Base-by-base conservation (phyloP, 345 rosid species). In the Chamaenerion angustifolium region DNA sequence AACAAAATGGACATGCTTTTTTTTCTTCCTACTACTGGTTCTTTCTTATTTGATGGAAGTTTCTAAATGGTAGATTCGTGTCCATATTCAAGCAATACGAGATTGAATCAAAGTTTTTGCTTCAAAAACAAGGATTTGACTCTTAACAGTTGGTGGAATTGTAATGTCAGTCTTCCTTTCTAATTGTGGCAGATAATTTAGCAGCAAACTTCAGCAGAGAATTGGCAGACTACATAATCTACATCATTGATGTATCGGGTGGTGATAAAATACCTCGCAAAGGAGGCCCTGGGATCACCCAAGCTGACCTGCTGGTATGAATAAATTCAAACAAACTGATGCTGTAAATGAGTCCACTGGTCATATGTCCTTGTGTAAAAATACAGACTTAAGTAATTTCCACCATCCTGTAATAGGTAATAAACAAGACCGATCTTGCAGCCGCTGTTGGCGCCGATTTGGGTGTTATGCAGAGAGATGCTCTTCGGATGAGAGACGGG, bases 191-290 rank as follows among this genome's bases (percentile, higher is more conserved):
- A 92, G 95, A 92, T 76, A 92, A 92, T 48, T 58, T 92, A 42
- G 96, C 95, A 64, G 98, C 96, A 42, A 87, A 92, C 69, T 92
- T 92, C 78, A 92, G 96, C 50, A 75, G 96, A 63, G 98, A 92
- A 54, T 72, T 92, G 46, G 96, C 96, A 13, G 96, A 92, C 72
- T 87, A 83, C 51, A 87, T 92, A 49, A 87, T 87, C 51, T 92
- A 92, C 54, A 84, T 92, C 58, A 92, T 92, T 8, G 98, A 87
- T 66, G 98, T 92, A 15, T 92, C 93, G 8, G 96, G 60, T 16
- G 95, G 96, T 63, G 98, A 92, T 51, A 92, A 92, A 63, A 92
- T 87, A 23, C 98, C 98, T 3, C 81, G 95, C 45, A 92, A 87
- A 70, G 95, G 96, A 31, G 96, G 98, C 60, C 96, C 96, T 16